Conservation (phyloP, 306 rosid genomes). For the Prunus armeniaca region DNA sequence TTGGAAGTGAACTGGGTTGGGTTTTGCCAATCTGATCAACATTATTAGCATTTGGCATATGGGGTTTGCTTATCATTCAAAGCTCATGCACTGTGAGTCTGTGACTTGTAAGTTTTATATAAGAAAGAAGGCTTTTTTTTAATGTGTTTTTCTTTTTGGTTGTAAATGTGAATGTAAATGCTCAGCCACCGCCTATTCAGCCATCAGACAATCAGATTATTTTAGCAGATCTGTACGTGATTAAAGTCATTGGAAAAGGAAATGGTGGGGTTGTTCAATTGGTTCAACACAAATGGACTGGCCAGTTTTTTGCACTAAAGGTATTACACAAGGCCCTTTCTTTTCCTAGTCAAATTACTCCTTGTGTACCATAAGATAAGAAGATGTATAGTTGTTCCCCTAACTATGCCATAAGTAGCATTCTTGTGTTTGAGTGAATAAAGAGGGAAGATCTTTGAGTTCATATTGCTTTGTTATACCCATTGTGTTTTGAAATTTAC, state of each 20-base stretch:
- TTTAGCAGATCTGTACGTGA: constrained; percentile 65
- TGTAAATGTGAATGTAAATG: constrained; percentile 22
- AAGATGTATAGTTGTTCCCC: not conserved
- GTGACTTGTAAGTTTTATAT: not conserved
- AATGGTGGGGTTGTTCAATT: constrained; percentile 88
- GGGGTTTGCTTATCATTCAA: constrained; percentile 5
- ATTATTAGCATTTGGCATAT: not conserved
- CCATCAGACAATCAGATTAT: constrained; percentile 73
- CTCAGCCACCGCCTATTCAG: constrained; percentile 90
- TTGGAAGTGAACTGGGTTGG: not conserved
- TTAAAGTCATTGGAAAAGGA: constrained; percentile 96
- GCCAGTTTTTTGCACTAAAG: constrained; percentile 95
- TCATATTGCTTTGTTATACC: not conserved
- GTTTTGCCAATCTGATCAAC: not conserved
- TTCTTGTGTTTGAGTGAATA: not conserved
- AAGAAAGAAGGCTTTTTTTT: constrained; percentile 7
- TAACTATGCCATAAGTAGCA: not conserved
- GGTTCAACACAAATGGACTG: constrained; percentile 99
- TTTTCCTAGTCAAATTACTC: not conserved
- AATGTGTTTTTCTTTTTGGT: constrained; percentile 21
- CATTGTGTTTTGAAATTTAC: not conserved
- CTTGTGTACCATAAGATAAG: not conserved
- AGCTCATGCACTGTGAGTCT: not conserved
- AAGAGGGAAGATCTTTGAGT: not conserved
- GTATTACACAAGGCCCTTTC: constrained; percentile 37